Conservation (phyloP, 148 eudicot genomes). For the Vaccinium corymbosum region DNA sequence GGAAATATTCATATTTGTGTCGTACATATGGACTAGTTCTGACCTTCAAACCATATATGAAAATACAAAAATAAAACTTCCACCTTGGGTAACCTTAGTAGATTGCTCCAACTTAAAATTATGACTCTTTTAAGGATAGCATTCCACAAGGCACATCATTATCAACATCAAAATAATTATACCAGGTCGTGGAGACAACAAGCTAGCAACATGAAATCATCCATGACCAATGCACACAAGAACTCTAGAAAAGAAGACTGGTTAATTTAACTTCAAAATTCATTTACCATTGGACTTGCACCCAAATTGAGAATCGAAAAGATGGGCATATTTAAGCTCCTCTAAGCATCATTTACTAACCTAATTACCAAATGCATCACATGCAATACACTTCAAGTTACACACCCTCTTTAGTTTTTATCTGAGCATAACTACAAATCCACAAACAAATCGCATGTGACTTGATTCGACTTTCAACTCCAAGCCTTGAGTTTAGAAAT, state of each 20-base stretch:
- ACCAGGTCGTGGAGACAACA: not conserved
- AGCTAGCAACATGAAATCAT: not conserved
- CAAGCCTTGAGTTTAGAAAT: too few species aligned
- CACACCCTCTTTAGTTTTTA: not conserved
- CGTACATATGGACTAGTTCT: not conserved
- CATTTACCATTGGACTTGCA: not conserved
- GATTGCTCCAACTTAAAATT: not conserved
- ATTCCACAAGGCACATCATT: not conserved
- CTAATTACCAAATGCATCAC: too few species aligned
- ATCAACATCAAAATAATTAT: not conserved
- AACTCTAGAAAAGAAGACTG: not conserved
- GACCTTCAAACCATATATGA: not conserved
- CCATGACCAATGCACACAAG: not conserved
- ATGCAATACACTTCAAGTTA: too few species aligned
- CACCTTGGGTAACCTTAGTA: not conserved
- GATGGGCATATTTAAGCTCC: not conserved
- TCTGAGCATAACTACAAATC: not conserved
- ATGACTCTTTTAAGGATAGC: not conserved
- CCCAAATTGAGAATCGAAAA: not conserved
- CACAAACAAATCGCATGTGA: not conserved
- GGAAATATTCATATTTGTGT: not conserved
- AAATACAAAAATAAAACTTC: not conserved
- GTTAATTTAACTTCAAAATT: not conserved
- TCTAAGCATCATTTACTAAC: not conserved
- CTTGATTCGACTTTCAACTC: too few species aligned